phyloP scores from a whole-genome alignment of 2,329 filamentous ascomycete species.

The Alternaria gaisen region DNA sequence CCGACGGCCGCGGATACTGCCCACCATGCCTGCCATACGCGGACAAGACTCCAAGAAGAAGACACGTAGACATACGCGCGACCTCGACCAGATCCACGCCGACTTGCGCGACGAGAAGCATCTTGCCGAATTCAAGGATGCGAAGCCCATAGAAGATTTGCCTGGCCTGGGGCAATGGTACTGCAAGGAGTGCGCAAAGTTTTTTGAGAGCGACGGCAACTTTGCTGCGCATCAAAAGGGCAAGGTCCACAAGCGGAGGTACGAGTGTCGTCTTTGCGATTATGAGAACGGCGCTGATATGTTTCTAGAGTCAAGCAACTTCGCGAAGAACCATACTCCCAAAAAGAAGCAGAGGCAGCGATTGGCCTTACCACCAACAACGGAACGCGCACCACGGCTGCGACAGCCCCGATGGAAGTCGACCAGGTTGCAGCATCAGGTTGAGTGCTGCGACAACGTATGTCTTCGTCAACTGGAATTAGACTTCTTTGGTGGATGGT shows the following conservation, averaged over 20 bases:
- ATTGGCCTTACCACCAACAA: conserved; percentile 77
- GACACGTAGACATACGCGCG: conserved; percentile 67
- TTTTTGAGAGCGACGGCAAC: conserved; percentile 87
- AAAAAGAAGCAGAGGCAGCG: conserved; percentile 85
- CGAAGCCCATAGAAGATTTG: conserved; percentile 84
- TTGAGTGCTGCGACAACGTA: conserved; percentile 11
- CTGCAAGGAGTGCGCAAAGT: conserved; percentile 93
- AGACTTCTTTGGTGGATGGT: neutral
- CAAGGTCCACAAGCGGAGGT: conserved; percentile 95
- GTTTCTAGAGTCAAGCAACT: conserved; percentile 76
- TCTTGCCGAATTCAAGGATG: conserved; percentile 78
- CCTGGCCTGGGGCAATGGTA: conserved; percentile 87
- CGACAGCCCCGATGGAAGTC: conserved; percentile 45
- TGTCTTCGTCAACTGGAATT: neutral
- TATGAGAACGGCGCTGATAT: conserved; percentile 20
- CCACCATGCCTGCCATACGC: conserved; percentile 60
- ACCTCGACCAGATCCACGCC: conserved; percentile 89
- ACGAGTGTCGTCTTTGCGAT: conserved; percentile 17
- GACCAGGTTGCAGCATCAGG: conserved; percentile 33
- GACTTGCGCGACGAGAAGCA: conserved; percentile 83
- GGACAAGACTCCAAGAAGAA: conserved; percentile 60
- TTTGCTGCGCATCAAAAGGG: conserved; percentile 79
- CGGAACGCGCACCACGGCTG: conserved; percentile 53
- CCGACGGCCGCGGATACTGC: conserved; percentile 40
- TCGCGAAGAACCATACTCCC: conserved; percentile 83